Evolutionary conservation across 2,329 filamentous ascomycete species (phyloP), one percentile per base, ranked within the genome.

Genomic region (Diaporthe nobilis): DNA sequence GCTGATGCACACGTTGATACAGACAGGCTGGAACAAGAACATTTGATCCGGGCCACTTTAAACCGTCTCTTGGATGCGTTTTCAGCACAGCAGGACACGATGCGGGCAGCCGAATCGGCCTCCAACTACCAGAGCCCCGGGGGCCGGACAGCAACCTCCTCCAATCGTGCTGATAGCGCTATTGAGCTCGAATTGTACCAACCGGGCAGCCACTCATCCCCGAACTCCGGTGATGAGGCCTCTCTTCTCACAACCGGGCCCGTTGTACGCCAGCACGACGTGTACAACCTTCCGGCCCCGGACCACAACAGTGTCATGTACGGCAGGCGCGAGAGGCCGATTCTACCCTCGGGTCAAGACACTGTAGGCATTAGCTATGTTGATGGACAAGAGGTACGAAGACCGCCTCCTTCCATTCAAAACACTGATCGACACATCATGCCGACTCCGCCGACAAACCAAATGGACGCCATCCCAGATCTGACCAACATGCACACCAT

Each of bases 401-500:
- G 42, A 44, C 42, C 4, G 42, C 42, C 42, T 20, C 39, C 39
- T 42, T 15, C 42, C 4, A 7, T 44, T 44, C 42, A 5, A 17
- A 44, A 3, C 42, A 44, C 42, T 20, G 17, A 2, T 1, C 42
- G 0, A 1, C 42, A 7, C 42, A 17, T 44, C 15, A 44, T 53
- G 51, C 51, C 51, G 10, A 5, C 22, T 53, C 12, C 51, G 4
- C 12, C 51, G 25, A 15, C n/a, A 0, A 1, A 12, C 51, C 51
- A 53, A 13, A 28, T n/a, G 9, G 1, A 1, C 51, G 1, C 2
- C 4, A 15, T 53, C n/a, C 51, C 51, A 9, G 12, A 13, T 4
- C n/a, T 13, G 10, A 28, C 22, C 12, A 28, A 28, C n/a, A 1
- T 28, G 2, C 76, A 78, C 6, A 86, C 80, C 2, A 71, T 13